These are phyloP conservation scores for Ophiosphaerella korrae DNA, from an alignment of 2,329 filamentous ascomycete species.

Conservation along the genomic window DNA sequence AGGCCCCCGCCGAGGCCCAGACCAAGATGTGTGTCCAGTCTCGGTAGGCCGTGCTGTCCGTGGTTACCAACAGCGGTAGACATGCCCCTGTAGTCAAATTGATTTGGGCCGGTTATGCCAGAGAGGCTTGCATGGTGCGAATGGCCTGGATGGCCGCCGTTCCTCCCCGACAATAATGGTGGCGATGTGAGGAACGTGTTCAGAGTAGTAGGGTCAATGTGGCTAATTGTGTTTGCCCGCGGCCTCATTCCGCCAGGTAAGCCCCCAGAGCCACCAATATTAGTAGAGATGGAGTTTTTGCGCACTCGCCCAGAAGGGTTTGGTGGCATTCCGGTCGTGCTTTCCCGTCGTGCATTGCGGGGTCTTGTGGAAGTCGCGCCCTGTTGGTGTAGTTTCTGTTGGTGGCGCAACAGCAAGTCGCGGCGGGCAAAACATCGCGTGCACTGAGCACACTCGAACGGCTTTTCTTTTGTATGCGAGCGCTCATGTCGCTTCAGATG, in stretches of 20 bases:
- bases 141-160: conserved; percentile 60
- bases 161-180: conserved; percentile 53
- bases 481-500: conserved; percentile 97
- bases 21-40: conserved; percentile 80
- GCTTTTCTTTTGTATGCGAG: conserved; percentile 98
- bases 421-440: conserved; percentile 91
- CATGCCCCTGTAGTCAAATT: conserved; percentile 74
- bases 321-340: conserved; percentile 74
- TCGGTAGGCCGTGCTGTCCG: conserved; percentile 72
- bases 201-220: conserved; percentile 79
- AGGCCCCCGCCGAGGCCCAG: conserved; percentile 71
- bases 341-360: conserved; percentile 83
- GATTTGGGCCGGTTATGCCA: conserved; percentile 62
- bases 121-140: conserved; percentile 75
- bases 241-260: conserved; percentile 72
- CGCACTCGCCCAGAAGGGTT: conserved; percentile 75
- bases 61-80: conserved; percentile 69
- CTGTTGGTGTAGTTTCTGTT: conserved; percentile 97
- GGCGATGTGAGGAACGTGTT: conserved; percentile 69
- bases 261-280: conserved; percentile 45
- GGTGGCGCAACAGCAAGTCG: conserved; percentile 88
- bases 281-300: conserved; percentile 85
- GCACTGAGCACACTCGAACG: conserved; percentile 96
- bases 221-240: conserved; percentile 93
- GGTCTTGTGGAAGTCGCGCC: conserved; percentile 86